Base-by-base conservation (phyloP, 164 flowering plant genomes). In the Kingdonia uniflora region DNA sequence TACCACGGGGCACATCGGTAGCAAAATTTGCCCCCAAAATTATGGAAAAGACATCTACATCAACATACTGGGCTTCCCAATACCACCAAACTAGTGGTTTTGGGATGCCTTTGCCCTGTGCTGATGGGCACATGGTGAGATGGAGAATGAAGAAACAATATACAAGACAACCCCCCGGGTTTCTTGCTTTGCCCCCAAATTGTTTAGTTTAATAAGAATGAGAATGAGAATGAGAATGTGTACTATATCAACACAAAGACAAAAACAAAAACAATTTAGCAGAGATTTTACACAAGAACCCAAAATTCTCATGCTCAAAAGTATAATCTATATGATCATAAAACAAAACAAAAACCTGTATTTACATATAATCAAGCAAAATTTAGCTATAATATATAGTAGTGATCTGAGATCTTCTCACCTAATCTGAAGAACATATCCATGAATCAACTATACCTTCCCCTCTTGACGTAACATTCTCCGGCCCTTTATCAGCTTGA, bases 361-460 rank as follows among this genome's bases (percentile, higher is more conserved):
- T 49, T 4, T 29, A 29, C 35, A 3, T 3, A 51, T n/a, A 57
- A 60, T 15, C 24, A 29, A 19, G 21, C 25, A 21, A 22, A 54
- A 6, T 43, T n/a, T 19, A 43, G 14, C 10, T 17, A n/a, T n/a
- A n/a, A n/a, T n/a, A n/a, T n/a, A n/a, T n/a, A n/a, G n/a, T n/a
- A 6, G 10, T 2, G 14, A 43, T 6, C 19, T 16, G 20, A 16
- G 20, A 44, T 17, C 11, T n/a, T 2, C 1, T 44, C 20, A 19
- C 20, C 48, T 63, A 64, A 43, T 80, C 81, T 11, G 79, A 65
- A 58, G 74, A 78, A 67, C 80, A 76, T 58, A 78, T 76, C 82
- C 82, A 80, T 6, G 79, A 73, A 64, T 76, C 82, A 41, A 78
- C 75, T 47, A 72, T 76, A 51, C 79, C 80, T 65, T 74, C 79